phyloP scores from a whole-genome alignment of 2,329 filamentous ascomycete species.

The Aureobasidium sp. region DNA sequence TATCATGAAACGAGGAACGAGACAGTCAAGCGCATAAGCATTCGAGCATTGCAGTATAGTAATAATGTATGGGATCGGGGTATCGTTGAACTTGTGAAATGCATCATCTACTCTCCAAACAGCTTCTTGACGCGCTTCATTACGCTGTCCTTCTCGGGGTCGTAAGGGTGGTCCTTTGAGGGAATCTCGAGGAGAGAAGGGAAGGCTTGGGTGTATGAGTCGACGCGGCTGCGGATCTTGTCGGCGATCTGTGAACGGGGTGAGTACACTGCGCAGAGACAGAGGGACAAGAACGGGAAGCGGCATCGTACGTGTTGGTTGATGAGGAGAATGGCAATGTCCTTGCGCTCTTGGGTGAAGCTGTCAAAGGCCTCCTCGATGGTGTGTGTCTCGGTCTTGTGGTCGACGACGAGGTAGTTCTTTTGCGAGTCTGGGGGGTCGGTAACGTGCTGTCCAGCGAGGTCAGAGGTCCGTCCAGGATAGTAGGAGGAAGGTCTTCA shows the following conservation, averaged over 20 bases:
- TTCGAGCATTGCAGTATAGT: neutral
- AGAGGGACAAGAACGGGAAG: neutral
- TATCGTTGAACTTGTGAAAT: neutral
- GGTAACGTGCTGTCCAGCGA: slow-evolving; percentile 68
- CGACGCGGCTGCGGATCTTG: slow-evolving; percentile 81
- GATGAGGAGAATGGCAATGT: slow-evolving; percentile 93
- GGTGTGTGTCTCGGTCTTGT: slow-evolving; percentile 78
- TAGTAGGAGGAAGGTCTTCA: slow-evolving; percentile 25
- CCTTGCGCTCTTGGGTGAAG: slow-evolving; percentile 85
- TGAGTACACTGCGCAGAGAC: neutral
- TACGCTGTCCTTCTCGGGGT: slow-evolving; percentile 98
- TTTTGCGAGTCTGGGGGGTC: slow-evolving; percentile 82
- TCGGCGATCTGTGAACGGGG: slow-evolving; percentile 66
- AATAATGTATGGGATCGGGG: neutral
- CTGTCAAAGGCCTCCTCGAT: slow-evolving; percentile 87
- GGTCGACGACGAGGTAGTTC: slow-evolving; percentile 96
- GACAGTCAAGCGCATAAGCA: neutral
- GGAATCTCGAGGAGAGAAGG: slow-evolving; percentile 95
- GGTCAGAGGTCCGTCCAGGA: neutral
- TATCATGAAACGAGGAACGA: neutral
- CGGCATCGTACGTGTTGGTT: slow-evolving; percentile 79
- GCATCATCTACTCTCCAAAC: slow-evolving; percentile 54
- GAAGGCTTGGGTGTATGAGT: slow-evolving; percentile 89
- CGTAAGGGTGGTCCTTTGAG: slow-evolving; percentile 97
- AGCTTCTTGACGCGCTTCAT: slow-evolving; percentile 74